These are phyloP conservation scores for Suhomyces vadensis DNA, from an alignment of 805 yeast species.

Conservation along the genomic window DNA sequence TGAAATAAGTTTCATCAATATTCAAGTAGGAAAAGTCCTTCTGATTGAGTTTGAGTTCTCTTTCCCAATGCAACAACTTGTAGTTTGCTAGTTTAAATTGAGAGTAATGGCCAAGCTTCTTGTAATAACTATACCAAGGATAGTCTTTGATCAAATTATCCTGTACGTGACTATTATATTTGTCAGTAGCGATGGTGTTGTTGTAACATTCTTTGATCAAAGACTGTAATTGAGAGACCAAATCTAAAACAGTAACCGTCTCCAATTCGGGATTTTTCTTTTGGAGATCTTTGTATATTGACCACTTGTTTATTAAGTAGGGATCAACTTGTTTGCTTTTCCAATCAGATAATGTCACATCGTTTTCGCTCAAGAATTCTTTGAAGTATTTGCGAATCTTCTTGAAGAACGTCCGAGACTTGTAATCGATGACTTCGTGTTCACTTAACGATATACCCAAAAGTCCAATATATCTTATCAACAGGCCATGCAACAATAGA, in stretches of 20 bases:
- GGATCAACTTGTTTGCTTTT: slow-evolving; percentile 15
- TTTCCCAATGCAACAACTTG: slow-evolving; percentile 46
- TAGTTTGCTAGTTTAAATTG: slow-evolving; percentile 55
- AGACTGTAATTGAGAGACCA: slow-evolving; percentile 13
- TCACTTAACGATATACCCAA: slow-evolving; percentile 38
- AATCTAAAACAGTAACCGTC: slow-evolving; percentile 12
- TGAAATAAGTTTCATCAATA: slow-evolving; percentile 13
- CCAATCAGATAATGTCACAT: slow-evolving; percentile 22
- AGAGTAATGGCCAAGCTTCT: slow-evolving; percentile 60
- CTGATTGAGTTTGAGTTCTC: slow-evolving; percentile 22
- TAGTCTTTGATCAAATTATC: slow-evolving; percentile 58
- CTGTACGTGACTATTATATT: slow-evolving; percentile 47
- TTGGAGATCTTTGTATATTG: slow-evolving; percentile 23
- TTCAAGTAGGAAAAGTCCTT: slow-evolving; percentile 22
- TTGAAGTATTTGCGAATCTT: slow-evolving; percentile 19
- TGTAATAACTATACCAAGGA: slow-evolving; percentile 72
- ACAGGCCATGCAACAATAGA: slow-evolving; percentile 33
- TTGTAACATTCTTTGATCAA: slow-evolving; percentile 15
- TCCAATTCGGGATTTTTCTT: slow-evolving; percentile 6
- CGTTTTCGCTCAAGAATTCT: slow-evolving; percentile 16
- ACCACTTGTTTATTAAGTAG: slow-evolving; percentile 20
- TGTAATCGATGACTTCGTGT: slow-evolving; percentile 38
- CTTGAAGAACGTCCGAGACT: slow-evolving; percentile 22
- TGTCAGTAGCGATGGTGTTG: slow-evolving; percentile 48
- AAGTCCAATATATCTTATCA: slow-evolving; percentile 39